These are phyloP conservation scores for Neofusicoccum sp. DNA, from an alignment of 2,329 filamentous ascomycete genomes.

Conservation along the genomic window DNA sequence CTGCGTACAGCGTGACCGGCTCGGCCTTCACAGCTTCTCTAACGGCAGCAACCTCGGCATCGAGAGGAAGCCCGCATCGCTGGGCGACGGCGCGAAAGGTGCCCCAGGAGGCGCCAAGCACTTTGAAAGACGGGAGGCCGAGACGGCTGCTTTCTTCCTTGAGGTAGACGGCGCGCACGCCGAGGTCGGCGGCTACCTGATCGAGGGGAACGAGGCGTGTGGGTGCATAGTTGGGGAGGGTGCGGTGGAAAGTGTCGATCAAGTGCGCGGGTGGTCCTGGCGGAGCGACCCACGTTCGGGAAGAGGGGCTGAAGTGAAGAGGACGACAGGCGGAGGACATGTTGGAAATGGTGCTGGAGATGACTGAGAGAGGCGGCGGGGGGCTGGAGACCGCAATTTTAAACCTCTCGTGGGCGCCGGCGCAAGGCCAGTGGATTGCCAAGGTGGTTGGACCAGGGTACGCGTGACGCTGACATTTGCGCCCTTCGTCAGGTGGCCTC, in stretches of 20 bases:
- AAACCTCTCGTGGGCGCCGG: too few species aligned
- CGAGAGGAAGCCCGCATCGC: constrained; percentile 42
- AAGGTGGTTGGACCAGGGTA: too few species aligned
- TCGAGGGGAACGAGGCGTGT: constrained; percentile 54
- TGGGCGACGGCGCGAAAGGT: constrained; percentile 55
- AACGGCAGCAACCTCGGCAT: constrained; percentile 23
- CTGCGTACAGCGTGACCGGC: constrained; percentile 53
- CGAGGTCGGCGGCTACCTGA: constrained; percentile 42
- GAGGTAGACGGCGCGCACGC: constrained; percentile 49
- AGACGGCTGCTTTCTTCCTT: constrained; percentile 67
- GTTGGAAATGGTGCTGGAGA: background rate
- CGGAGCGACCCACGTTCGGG: background rate
- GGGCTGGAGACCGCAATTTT: too few species aligned
- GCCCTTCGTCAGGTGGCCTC: too few species aligned
- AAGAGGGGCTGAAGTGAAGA: background rate
- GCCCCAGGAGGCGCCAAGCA: constrained; percentile 71
- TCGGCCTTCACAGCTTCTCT: background rate
- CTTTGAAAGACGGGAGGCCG: constrained; percentile 70
- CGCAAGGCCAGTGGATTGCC: too few species aligned
- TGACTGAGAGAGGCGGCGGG: background rate
- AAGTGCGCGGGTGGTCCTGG: background rate
- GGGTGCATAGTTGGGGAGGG: constrained; percentile 51
- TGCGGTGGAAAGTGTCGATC: background rate
- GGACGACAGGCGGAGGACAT: background rate
- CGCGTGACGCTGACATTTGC: too few species aligned